These are phyloP conservation scores for Hanseniaspora mollemarum DNA, from an alignment of 805 yeast species.

Conservation along the genomic window DNA sequence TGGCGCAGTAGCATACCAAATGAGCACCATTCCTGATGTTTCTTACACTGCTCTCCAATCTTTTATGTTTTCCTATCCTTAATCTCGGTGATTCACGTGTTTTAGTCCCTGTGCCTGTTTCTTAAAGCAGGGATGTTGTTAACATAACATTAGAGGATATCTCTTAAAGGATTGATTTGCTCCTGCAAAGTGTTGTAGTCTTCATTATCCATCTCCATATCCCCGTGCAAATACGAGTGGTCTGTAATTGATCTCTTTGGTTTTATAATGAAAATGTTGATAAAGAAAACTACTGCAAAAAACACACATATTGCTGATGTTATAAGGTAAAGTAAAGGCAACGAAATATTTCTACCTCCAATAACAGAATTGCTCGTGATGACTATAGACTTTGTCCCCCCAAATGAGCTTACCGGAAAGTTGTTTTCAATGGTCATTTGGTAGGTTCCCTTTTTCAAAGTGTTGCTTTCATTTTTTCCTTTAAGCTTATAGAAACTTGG, in stretches of 20 bases:
- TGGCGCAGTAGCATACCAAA: too few species aligned
- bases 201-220: constrained; percentile 12
- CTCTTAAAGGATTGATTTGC: constrained; percentile 19
- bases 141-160: constrained; percentile 18
- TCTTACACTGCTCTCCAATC: too few species aligned
- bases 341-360: constrained; percentile 77
- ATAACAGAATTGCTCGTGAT: constrained; percentile 69
- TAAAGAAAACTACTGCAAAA: constrained; percentile 62
- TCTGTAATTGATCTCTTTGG: constrained; percentile 76
- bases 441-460: constrained; percentile 57
- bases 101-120: too few species aligned
- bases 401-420: constrained; percentile 71
- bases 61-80: too few species aligned
- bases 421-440: constrained; percentile 55
- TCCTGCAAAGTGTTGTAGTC: background rate
- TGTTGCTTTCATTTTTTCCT: constrained; percentile 51
- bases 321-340: constrained; percentile 75
- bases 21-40: too few species aligned
- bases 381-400: constrained; percentile 79
- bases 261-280: constrained; percentile 63
- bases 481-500: constrained; percentile 81
- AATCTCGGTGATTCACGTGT: too few species aligned
- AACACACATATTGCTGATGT: constrained; percentile 68
- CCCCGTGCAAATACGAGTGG: constrained; percentile 49
- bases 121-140: too few species aligned